Conservation (phyloP, 345 rosid genomes). For the Euphorbia peplus region DNA sequence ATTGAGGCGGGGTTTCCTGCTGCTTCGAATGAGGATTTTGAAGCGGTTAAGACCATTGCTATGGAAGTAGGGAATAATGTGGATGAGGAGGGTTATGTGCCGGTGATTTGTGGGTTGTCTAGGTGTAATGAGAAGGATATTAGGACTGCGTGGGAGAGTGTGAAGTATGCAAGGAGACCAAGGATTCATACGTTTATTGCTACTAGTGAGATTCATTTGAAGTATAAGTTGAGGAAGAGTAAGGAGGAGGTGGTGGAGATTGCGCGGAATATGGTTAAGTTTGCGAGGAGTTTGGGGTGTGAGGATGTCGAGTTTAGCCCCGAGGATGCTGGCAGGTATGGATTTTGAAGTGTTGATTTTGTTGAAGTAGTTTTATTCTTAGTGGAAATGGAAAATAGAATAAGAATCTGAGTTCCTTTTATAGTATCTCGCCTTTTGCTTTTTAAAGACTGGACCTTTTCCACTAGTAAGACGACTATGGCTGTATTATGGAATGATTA, state of each 20-base stretch:
- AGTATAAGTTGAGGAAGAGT: slow-evolving; percentile 72
- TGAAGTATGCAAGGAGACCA: slow-evolving; percentile 71
- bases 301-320: slow-evolving; percentile 93
- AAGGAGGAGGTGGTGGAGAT: slow-evolving; percentile 67
- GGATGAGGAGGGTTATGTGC: slow-evolving; percentile 62
- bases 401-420: not conserved
- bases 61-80: slow-evolving; percentile 67
- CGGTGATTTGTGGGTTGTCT: slow-evolving; percentile 89
- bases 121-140: slow-evolving; percentile 85
- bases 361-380: not conserved
- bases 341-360: not conserved
- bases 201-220: slow-evolving; percentile 78
- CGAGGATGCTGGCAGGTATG: slow-evolving; percentile 88
- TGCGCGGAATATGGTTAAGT: slow-evolving; percentile 68
- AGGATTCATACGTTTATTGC: slow-evolving; percentile 89
- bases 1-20: slow-evolving; percentile 96
- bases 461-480: not conserved
- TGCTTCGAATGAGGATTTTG: slow-evolving; percentile 88
- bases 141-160: slow-evolving; percentile 81
- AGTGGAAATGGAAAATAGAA: not conserved
- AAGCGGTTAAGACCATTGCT: slow-evolving; percentile 73
- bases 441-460: not conserved
- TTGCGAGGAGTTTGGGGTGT: slow-evolving; percentile 83
- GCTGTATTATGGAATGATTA: not conserved
- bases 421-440: not conserved